These are phyloP conservation scores for Coemansia sp. DNA, from an alignment of 192 early-diverging fungal species.

Conservation along the genomic window DNA sequence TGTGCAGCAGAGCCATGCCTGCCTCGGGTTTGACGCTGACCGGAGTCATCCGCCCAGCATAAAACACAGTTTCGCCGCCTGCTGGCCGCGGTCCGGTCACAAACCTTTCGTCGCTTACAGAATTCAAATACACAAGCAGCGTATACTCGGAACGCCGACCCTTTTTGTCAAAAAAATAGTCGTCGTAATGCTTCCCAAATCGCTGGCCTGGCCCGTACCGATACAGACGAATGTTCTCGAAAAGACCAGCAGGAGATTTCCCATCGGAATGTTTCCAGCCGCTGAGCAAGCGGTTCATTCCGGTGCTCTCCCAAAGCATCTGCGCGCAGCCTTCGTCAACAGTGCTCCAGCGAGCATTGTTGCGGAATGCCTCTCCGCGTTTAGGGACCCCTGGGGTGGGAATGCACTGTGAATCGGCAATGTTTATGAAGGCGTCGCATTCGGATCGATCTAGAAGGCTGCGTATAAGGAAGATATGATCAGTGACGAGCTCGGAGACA, in stretches of 20 bases:
- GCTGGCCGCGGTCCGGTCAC: conserved; percentile 19
- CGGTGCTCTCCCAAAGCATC: conserved; percentile 54
- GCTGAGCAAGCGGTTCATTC: conserved; percentile 31
- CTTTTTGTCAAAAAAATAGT: conserved; percentile 52
- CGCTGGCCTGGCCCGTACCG: conserved; percentile 59
- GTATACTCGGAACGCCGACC: conserved; percentile 60
- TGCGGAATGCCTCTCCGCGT: conserved; percentile 60
- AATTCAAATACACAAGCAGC: conserved; percentile 58
- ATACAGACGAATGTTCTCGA: conserved; percentile 61
- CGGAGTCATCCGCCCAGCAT: conserved; percentile 52
- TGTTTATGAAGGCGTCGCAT: conserved; percentile 41
- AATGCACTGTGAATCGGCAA: conserved; percentile 35
- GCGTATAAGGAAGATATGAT: conserved; percentile 36
- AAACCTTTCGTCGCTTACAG: conserved; percentile 40
- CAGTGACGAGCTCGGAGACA: conserved; percentile 33
- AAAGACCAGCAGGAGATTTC: conserved; percentile 50
- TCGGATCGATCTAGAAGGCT: conserved; percentile 26
- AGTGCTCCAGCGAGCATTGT: conserved; percentile 58
- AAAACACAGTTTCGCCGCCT: conserved; percentile 52
- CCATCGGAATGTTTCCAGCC: conserved; percentile 40
- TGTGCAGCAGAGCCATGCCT: conserved; percentile 59
- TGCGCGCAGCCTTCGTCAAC: conserved; percentile 47
- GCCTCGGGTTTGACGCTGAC: conserved; percentile 57
- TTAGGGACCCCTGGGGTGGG: conserved; percentile 46
- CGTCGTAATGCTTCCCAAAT: conserved; percentile 63